These are phyloP conservation scores for Malbranchea zuffiana DNA, from an alignment of 2,329 filamentous ascomycete genomes.

Conservation along the genomic window DNA sequence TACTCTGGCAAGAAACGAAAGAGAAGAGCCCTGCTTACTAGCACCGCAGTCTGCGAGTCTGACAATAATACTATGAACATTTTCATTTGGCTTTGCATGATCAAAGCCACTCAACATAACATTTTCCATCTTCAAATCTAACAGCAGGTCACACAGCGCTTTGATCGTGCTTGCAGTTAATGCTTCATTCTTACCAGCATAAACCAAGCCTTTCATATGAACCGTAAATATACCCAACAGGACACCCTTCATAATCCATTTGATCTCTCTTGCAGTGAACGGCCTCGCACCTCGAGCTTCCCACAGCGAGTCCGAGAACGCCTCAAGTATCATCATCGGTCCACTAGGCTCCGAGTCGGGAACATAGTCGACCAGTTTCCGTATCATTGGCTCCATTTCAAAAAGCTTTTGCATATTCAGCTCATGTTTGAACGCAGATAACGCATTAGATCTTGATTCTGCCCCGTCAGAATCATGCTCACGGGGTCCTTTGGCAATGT, in stretches of 20 bases:
- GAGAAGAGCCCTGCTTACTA: conserved; percentile 10
- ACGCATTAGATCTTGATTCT: conserved; percentile 1
- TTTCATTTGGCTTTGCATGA: conserved; percentile 10
- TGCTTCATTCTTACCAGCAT: conserved; percentile 10
- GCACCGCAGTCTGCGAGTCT: conserved; percentile 15
- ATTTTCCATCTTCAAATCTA: conserved; percentile 18
- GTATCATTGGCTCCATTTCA: conserved; percentile 12
- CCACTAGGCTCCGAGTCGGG: conserved; percentile 11
- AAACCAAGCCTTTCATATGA: conserved; percentile 15
- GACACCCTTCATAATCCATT: conserved; percentile 16
- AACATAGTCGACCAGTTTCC: conserved; percentile 10
- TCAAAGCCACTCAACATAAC: conserved; percentile 12
- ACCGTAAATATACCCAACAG: conserved; percentile 14
- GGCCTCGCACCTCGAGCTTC: conserved; percentile 13
- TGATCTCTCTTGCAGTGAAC: conserved; percentile 14
- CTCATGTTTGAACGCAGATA: conserved; percentile 13
- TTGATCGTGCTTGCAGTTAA: no score
- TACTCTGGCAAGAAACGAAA: background rate
- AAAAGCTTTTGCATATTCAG: conserved; percentile 15
- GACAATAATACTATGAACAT: conserved; percentile 14
- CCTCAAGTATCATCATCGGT: conserved; percentile 15
- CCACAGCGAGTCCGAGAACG: conserved; percentile 15
- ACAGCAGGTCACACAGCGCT: background rate
- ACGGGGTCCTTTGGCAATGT: conserved; percentile 12
- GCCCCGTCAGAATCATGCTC: conserved; percentile 2